These are phyloP conservation scores for Globisporangium acanthophoron DNA, from an alignment of 352 stramenopile genomes.

Conservation along the genomic window DNA sequence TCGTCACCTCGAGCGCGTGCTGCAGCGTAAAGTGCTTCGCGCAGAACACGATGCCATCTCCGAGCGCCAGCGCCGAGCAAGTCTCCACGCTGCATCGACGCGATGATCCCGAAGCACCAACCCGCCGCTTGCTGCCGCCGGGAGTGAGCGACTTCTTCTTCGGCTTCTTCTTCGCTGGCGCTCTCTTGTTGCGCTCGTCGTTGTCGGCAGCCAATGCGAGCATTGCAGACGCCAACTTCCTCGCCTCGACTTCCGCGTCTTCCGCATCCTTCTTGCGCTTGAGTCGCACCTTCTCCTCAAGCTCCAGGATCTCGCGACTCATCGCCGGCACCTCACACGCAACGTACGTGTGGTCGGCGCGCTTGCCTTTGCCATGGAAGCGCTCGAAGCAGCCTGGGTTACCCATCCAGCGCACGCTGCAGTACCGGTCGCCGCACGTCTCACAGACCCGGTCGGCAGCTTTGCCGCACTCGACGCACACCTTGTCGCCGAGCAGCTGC, in stretches of 20 bases:
- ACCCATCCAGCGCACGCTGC: slow-evolving; percentile 80
- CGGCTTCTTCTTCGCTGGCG: slow-evolving; percentile 20
- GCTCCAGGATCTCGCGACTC: slow-evolving; percentile 36
- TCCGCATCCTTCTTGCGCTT: slow-evolving; percentile 54
- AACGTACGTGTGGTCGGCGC: slow-evolving; percentile 46
- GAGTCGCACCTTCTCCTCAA: slow-evolving; percentile 49
- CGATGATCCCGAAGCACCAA: slow-evolving; percentile 3
- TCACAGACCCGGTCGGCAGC: slow-evolving; percentile 57
- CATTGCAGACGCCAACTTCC: slow-evolving; percentile 38
- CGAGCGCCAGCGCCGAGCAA: slow-evolving; percentile 25
- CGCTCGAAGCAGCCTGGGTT: slow-evolving; percentile 80
- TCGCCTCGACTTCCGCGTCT: slow-evolving; percentile 44
- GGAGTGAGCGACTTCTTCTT: slow-evolving; percentile 18
- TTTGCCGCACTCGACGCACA: slow-evolving; percentile 77
- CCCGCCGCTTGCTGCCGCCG: slow-evolving; percentile 3
- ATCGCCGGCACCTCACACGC: slow-evolving; percentile 24
- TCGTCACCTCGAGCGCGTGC: slow-evolving; percentile 52
- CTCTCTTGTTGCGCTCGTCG: slow-evolving; percentile 10
- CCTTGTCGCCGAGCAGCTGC: slow-evolving; percentile 44
- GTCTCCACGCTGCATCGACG: slow-evolving; percentile 28
- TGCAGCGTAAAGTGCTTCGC: slow-evolving; percentile 56
- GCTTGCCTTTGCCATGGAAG: slow-evolving; percentile 71
- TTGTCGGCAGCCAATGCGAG: slow-evolving; percentile 14
- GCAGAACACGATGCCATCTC: slow-evolving; percentile 34
- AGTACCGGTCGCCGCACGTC: slow-evolving; percentile 72